Evolutionary conservation across 2,329 filamentous ascomycete species (phyloP).

Genomic region (Simplicillium sp.): DNA sequence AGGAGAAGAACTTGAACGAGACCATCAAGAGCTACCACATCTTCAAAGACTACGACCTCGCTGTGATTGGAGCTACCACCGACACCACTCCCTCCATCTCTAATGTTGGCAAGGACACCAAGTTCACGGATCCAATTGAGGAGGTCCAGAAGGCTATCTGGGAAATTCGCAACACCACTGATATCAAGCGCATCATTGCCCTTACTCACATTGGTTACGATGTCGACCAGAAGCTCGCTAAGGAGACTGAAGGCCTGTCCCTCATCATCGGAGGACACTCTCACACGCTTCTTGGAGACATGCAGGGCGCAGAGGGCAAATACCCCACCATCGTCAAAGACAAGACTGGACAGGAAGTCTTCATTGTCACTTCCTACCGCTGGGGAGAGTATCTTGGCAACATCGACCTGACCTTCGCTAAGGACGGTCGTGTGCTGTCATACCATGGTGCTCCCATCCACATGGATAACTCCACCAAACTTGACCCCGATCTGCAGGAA

Average conservation of each 20-base stretch:
- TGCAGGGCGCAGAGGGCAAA: slow-evolving; percentile 45
- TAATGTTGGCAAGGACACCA: slow-evolving; percentile 46
- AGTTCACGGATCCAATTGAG: slow-evolving; percentile 46
- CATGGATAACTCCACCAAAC: slow-evolving; percentile 49
- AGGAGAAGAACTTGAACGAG: slow-evolving; percentile 47
- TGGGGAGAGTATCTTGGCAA: slow-evolving; percentile 62
- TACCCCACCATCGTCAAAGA: slow-evolving; percentile 57
- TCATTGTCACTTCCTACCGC: slow-evolving; percentile 57
- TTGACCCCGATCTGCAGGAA: slow-evolving; percentile 46
- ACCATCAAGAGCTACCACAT: slow-evolving; percentile 58
- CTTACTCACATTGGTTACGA: slow-evolving; percentile 61
- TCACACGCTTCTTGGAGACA: slow-evolving; percentile 50
- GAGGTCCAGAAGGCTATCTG: slow-evolving; percentile 54
- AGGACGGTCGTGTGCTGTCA: slow-evolving; percentile 48
- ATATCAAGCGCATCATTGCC: slow-evolving; percentile 55
- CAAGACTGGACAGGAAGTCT: slow-evolving; percentile 54
- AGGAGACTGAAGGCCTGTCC: slow-evolving; percentile 52
- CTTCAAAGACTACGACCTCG: slow-evolving; percentile 50
- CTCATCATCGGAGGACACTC: slow-evolving; percentile 58
- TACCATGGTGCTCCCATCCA: slow-evolving; percentile 58
- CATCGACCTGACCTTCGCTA: slow-evolving; percentile 56
- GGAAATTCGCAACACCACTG: slow-evolving; percentile 49
- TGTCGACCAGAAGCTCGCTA: slow-evolving; percentile 50
- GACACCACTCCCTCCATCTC: slow-evolving; percentile 49
- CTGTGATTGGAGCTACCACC: slow-evolving; percentile 56